These are phyloP conservation scores for Ambrosia trifida DNA, from an alignment of 129 eudicot genomes.

Conservation along the genomic window DNA sequence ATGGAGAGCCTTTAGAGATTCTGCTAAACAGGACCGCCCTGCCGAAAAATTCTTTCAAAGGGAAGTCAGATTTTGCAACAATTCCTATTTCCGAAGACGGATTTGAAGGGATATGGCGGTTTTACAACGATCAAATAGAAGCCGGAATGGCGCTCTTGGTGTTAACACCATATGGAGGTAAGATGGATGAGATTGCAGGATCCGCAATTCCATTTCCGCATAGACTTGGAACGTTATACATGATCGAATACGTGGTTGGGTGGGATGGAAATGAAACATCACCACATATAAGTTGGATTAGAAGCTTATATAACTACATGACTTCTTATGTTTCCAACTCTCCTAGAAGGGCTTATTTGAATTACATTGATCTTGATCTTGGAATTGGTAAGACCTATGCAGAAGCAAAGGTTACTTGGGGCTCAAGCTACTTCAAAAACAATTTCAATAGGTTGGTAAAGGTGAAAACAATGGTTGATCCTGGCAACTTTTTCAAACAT, in stretches of 20 bases:
- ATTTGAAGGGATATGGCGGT: slow-evolving; percentile 42
- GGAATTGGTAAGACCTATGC: slow-evolving; percentile 39
- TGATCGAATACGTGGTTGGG: slow-evolving; percentile 36
- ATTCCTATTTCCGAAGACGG: slow-evolving; percentile 46
- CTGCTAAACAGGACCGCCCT: slow-evolving; percentile 35
- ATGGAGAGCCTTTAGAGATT: slow-evolving; percentile 29
- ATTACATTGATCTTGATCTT: slow-evolving; percentile 54
- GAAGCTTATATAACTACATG: slow-evolving; percentile 44
- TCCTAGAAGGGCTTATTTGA: slow-evolving; percentile 54
- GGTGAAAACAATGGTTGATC: slow-evolving; percentile 41
- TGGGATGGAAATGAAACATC: slow-evolving; percentile 45
- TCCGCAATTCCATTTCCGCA: slow-evolving; percentile 51
- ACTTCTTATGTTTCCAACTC: slow-evolving; percentile 39
- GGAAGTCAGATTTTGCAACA: slow-evolving; percentile 53
- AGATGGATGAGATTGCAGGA: slow-evolving; percentile 44
- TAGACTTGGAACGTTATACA: slow-evolving; percentile 47
- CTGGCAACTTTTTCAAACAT: slow-evolving; percentile 41
- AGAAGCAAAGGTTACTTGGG: slow-evolving; percentile 36
- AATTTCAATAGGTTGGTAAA: slow-evolving; percentile 36
- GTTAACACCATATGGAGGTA: slow-evolving; percentile 46
- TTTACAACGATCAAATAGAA: slow-evolving; percentile 34
- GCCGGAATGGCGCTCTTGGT: slow-evolving; percentile 28
- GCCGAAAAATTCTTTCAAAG: slow-evolving; percentile 38
- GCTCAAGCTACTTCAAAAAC: slow-evolving; percentile 24
- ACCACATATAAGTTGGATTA: slow-evolving; percentile 46